phyloP scores from a whole-genome alignment of 164 flowering plant genomes.

The Macadamia integrifolia region DNA sequence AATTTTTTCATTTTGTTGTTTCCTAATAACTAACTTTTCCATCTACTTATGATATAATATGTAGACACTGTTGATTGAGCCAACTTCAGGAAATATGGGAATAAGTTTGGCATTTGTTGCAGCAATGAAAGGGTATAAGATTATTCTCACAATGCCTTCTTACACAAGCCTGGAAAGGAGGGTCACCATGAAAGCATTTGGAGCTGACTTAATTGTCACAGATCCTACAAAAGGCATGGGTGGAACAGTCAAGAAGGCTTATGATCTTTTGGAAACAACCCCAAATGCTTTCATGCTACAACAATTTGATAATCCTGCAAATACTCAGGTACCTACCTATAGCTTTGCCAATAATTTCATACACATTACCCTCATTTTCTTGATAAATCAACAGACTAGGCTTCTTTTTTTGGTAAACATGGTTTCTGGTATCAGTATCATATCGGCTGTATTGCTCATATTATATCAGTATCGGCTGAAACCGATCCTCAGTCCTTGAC shows the following conservation, averaged over 20 bases:
- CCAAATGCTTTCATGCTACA: constrained; percentile 85
- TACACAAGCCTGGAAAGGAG: constrained; percentile 97
- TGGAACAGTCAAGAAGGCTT: constrained; percentile 90
- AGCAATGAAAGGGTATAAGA: constrained; percentile 88
- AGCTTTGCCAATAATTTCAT: neutral
- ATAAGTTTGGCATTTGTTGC: constrained; percentile 97
- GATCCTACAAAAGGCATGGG: constrained; percentile 96
- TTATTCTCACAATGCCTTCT: constrained; percentile 97
- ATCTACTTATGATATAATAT: neutral
- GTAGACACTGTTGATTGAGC: constrained; percentile 88
- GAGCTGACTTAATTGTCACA: constrained; percentile 81
- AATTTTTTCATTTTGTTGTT: too few relatives aligned
- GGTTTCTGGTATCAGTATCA: too few relatives aligned
- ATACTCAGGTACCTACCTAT: constrained; percentile 49
- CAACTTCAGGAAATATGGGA: constrained; percentile 98
- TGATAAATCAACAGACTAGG: too few relatives aligned
- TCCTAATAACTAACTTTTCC: neutral
- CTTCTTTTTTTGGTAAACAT: too few relatives aligned
- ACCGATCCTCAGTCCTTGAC: too few relatives aligned
- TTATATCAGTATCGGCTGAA: too few relatives aligned
- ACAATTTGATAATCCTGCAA: constrained; percentile 90
- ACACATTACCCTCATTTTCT: neutral
- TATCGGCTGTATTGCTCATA: too few relatives aligned
- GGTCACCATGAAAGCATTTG: constrained; percentile 90
- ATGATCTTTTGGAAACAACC: constrained; percentile 71